Evolutionary conservation across 2,329 filamentous ascomycete genomes (phyloP).

Genomic region (Pseudogymnoascus sp.): DNA sequence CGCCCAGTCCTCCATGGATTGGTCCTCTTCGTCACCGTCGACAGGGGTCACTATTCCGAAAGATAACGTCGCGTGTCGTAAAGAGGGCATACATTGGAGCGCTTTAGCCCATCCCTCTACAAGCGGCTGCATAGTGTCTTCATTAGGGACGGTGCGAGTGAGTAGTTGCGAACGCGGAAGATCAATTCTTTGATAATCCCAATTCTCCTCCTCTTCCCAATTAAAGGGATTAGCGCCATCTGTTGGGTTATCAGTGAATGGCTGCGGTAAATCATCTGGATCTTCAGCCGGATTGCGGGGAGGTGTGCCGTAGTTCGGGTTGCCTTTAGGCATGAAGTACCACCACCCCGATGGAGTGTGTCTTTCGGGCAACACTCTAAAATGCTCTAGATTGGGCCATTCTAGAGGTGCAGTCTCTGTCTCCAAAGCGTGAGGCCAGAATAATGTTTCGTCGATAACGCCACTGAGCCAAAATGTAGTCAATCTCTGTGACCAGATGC

Average conservation of each 20-base stretch:
- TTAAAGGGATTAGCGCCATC: background rate
- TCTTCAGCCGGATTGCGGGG: background rate
- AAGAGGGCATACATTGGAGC: background rate
- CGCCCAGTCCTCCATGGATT: background rate
- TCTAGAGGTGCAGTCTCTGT: background rate
- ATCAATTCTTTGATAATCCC: background rate
- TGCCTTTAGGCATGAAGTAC: background rate
- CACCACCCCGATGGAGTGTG: background rate
- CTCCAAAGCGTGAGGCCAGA: background rate
- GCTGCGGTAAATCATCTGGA: background rate
- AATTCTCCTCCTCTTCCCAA: background rate
- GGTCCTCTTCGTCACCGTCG: no score
- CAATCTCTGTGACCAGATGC: background rate
- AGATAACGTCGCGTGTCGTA: background rate
- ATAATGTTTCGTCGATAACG: background rate
- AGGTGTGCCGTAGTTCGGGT: background rate
- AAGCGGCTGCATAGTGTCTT: background rate
- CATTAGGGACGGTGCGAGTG: background rate
- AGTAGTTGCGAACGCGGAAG: background rate
- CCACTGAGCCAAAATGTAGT: background rate
- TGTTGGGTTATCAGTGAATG: background rate
- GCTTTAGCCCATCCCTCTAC: background rate
- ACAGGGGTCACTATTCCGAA: background rate
- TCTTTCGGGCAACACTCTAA: background rate
- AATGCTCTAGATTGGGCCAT: background rate